phyloP scores from a whole-genome alignment of 306 rosid genomes.

The Ormosia emarginata region DNA sequence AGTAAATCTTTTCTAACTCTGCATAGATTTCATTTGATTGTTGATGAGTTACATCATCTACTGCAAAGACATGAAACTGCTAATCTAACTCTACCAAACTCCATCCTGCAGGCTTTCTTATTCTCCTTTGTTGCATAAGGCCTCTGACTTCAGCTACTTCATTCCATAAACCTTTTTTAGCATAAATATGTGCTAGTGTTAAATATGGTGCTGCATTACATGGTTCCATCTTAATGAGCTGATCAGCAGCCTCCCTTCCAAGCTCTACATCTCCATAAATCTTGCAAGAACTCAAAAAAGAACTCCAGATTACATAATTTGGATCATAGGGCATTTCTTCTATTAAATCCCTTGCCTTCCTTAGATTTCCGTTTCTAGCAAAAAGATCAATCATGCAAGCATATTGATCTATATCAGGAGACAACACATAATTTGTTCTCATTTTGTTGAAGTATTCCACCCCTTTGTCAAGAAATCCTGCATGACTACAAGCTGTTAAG shows the following conservation, averaged over 20 bases:
- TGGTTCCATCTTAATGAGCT: constrained; percentile 54
- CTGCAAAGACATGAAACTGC: constrained; percentile 40
- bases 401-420: constrained; percentile 56
- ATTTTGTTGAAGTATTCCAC: constrained; percentile 49
- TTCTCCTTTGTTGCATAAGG: constrained; percentile 41
- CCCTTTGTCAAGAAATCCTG: constrained; percentile 57
- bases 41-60: constrained; percentile 31
- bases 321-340: constrained; percentile 61
- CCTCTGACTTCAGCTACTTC: constrained; percentile 48
- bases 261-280: constrained; percentile 54
- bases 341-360: constrained; percentile 52
- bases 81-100: constrained; percentile 51
- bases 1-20: constrained; percentile 7
- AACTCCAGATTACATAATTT: constrained; percentile 58
- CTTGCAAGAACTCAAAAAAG: constrained; percentile 50
- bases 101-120: constrained; percentile 42
- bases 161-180: constrained; percentile 56
- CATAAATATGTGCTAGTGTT: constrained; percentile 53
- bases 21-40: constrained; percentile 27
- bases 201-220: constrained; percentile 48
- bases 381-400: constrained; percentile 71
- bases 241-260: constrained; percentile 54
- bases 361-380: constrained; percentile 58
- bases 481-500: constrained; percentile 65
- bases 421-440: constrained; percentile 34